Evolutionary conservation across 805 yeast species (phyloP).

Genomic region (Peterozyma xylosa): DNA sequence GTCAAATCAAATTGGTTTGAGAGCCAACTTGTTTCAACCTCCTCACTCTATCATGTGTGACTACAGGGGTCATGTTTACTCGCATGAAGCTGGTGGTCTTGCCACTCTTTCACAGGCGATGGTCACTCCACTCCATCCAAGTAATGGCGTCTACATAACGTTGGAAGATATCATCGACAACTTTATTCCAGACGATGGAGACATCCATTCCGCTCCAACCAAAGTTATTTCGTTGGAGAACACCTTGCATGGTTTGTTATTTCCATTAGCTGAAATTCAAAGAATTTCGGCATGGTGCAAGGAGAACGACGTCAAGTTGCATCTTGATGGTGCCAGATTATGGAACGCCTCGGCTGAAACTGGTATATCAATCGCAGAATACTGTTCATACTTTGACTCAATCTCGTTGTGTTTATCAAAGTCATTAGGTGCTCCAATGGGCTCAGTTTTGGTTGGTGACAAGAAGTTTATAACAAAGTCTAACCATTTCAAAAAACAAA

Average conservation of each 20-base stretch:
- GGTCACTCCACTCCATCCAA: conserved; percentile 78
- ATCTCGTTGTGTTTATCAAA: conserved; percentile 85
- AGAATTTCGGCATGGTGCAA: conserved; percentile 67
- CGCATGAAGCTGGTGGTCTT: conserved; percentile 86
- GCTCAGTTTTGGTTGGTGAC: conserved; percentile 76
- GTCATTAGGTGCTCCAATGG: conserved; percentile 90
- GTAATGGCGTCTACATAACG: conserved; percentile 70
- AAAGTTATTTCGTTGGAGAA: conserved; percentile 79
- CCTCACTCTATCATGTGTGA: conserved; percentile 86
- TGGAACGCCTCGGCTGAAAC: conserved; percentile 85
- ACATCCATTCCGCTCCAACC: conserved; percentile 86
- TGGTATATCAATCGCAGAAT: conserved; percentile 60
- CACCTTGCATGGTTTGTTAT: conserved; percentile 76
- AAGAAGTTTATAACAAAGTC: conserved; percentile 54
- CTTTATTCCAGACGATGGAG: conserved; percentile 65
- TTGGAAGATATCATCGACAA: conserved; percentile 67
- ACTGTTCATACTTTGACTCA: conserved; percentile 76
- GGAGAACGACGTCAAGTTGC: conserved; percentile 51
- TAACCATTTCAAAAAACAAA: conserved; percentile 82
- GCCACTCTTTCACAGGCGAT: conserved; percentile 87
- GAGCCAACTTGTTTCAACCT: conserved; percentile 73
- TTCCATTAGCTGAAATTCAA: conserved; percentile 72
- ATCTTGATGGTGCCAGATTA: conserved; percentile 92
- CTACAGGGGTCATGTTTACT: conserved; percentile 74
- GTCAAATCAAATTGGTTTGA: conserved; percentile 79